Conservation (phyloP, 2,329 filamentous ascomycete species). For the Fonsecaea monophora region DNA sequence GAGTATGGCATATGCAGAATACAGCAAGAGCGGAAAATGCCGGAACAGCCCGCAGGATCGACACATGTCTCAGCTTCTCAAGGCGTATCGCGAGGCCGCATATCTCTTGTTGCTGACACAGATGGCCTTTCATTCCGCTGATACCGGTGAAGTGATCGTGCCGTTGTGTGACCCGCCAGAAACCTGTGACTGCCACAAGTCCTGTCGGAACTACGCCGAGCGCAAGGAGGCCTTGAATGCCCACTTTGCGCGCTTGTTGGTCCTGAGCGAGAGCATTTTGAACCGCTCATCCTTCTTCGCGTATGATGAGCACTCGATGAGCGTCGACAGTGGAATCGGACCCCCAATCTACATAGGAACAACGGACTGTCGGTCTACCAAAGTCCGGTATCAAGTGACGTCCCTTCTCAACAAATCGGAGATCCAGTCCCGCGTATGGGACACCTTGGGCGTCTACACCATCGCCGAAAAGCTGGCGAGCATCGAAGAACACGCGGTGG, state of each 20-base stretch:
- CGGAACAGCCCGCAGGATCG: slow-evolving; percentile 17
- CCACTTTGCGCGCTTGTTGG: slow-evolving; percentile 37
- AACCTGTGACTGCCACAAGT: slow-evolving; percentile 34
- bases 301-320: slow-evolving; percentile 35
- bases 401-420: slow-evolving; percentile 29
- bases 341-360: slow-evolving; percentile 32
- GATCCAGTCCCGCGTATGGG: slow-evolving; percentile 32
- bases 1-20: slow-evolving; percentile 39
- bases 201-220: slow-evolving; percentile 36
- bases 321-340: slow-evolving; percentile 37
- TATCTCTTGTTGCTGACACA: slow-evolving; percentile 36
- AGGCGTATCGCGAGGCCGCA: slow-evolving; percentile 35
- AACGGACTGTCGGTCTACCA: slow-evolving; percentile 32
- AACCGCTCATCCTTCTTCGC: slow-evolving; percentile 31
- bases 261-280: slow-evolving; percentile 37
- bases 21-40: slow-evolving; percentile 27
- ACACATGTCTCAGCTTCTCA: slow-evolving; percentile 30
- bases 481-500: slow-evolving; percentile 40
- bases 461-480: slow-evolving; percentile 38
- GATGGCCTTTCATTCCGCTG: slow-evolving; percentile 37
- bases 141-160: slow-evolving; percentile 36
- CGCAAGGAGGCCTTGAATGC: slow-evolving; percentile 36
- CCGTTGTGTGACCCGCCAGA: slow-evolving; percentile 35
- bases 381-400: slow-evolving; percentile 39
- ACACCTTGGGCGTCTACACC: slow-evolving; percentile 35